Conservation (phyloP, 2,329 filamentous ascomycete genomes). For the Cryoendolithus antarcticus region DNA sequence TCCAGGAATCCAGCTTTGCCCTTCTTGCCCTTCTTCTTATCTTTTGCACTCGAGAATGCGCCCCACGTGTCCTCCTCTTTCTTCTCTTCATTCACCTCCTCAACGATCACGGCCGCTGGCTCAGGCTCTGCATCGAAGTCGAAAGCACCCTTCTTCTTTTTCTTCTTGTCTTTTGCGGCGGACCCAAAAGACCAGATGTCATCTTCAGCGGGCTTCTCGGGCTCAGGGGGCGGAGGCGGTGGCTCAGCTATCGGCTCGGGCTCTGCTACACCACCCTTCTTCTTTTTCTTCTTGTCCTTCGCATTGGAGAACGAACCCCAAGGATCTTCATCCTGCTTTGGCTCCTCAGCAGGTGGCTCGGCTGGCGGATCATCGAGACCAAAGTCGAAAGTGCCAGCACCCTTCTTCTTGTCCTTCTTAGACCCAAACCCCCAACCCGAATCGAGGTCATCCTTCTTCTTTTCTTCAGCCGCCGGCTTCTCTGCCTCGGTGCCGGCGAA, state of each 20-base stretch:
- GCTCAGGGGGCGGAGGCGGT: conserved; percentile 14
- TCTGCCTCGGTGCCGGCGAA: conserved; percentile 15
- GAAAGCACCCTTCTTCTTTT: conserved; percentile 24
- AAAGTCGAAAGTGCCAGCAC: conserved; percentile 20
- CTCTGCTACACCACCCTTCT: conserved; percentile 14
- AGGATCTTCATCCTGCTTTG: conserved; percentile 10
- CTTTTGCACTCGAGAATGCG: conserved; percentile 18
- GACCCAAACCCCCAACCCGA: conserved; percentile 19
- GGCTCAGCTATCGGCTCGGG: conserved; percentile 15
- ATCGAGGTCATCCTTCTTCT: conserved; percentile 13
- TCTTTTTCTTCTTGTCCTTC: conserved; percentile 21
- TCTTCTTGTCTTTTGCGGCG: conserved; percentile 32
- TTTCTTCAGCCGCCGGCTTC: conserved; percentile 9
- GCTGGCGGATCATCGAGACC: conserved; percentile 12
- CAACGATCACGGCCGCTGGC: conserved; percentile 21
- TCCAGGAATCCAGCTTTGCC: conserved; percentile 10
- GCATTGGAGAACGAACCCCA: conserved; percentile 16
- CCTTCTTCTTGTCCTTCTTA: conserved; percentile 25
- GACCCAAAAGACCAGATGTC: conserved; percentile 22
- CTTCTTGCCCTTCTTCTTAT: conserved; percentile 29
- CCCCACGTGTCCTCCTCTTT: conserved; percentile 26
- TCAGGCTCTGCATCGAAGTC: conserved; percentile 11
- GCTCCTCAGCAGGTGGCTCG: conserved; percentile 8
- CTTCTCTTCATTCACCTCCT: conserved; percentile 15
- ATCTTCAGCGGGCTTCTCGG: conserved; percentile 17